These are phyloP conservation scores for Begonia peltatifolia DNA, from an alignment of 306 rosid genomes.

Conservation along the genomic window DNA sequence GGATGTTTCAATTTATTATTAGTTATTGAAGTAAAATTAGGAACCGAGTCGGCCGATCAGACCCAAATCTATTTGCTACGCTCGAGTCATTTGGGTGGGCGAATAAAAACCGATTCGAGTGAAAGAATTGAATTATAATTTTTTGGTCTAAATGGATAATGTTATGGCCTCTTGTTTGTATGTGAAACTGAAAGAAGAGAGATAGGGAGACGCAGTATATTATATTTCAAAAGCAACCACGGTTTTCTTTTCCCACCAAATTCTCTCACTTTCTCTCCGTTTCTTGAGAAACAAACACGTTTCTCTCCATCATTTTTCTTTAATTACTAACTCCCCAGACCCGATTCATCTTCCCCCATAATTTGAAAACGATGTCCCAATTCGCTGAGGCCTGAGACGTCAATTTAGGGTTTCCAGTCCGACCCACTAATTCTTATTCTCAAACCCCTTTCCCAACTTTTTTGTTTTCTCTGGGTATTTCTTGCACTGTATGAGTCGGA, in stretches of 20 bases:
- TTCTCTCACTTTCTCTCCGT: not conserved
- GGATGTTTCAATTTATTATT: too few species aligned
- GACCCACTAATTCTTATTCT: conserved; percentile 36
- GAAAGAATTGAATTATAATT: too few species aligned
- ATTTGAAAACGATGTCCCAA: conserved; percentile 8
- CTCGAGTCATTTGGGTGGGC: too few species aligned
- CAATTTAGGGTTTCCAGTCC: conserved; percentile 63
- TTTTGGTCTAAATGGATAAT: too few species aligned
- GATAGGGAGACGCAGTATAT: conserved; percentile 8
- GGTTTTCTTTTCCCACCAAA: conserved; percentile 38
- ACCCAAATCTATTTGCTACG: too few species aligned
- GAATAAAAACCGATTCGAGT: too few species aligned
- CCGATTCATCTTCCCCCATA: conserved; percentile 1
- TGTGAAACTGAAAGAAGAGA: too few species aligned
- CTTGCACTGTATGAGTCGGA: conserved; percentile 41
- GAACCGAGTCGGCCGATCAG: too few species aligned
- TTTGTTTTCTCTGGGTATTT: not conserved
- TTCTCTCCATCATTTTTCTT: not conserved
- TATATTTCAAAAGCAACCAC: conserved; percentile 39
- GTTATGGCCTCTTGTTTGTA: too few species aligned
- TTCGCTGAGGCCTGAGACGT: conserved; percentile 17
- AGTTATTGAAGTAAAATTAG: too few species aligned
- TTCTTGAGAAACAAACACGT: conserved; percentile 5
- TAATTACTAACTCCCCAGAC: not conserved
- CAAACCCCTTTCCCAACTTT: conserved; percentile 4